Evolutionary conservation across 2,329 filamentous ascomycete genomes (phyloP).

Genomic region (Pseudopyrenochaeta lycopersici): DNA sequence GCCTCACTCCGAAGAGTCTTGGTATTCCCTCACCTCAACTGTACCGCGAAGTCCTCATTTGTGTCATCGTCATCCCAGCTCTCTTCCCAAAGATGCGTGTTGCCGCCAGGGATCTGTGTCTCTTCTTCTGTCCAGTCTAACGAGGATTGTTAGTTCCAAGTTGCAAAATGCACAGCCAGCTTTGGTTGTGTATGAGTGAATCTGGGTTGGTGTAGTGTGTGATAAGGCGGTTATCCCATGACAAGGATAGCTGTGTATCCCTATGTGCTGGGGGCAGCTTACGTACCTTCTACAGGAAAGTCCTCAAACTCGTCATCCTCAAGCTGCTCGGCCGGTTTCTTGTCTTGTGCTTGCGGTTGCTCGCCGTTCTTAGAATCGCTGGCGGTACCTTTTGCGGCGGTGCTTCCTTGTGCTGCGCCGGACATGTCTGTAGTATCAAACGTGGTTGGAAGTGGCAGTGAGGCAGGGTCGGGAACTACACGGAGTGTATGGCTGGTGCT

Average conservation of each 20-base stretch:
- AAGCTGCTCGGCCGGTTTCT: constrained; percentile 73
- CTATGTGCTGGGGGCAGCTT: background rate
- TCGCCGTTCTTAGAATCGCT: constrained; percentile 49
- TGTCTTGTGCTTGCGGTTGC: constrained; percentile 57
- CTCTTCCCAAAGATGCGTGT: constrained; percentile 95
- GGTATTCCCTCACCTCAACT: constrained; percentile 77
- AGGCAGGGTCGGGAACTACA: background rate
- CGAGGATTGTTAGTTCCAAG: constrained; percentile 13
- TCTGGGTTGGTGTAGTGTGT: no score
- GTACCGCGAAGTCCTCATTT: constrained; percentile 92
- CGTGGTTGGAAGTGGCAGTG: background rate
- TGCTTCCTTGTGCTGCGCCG: constrained; percentile 50
- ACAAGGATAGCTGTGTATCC: background rate
- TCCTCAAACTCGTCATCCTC: constrained; percentile 99
- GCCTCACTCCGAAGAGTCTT: background rate
- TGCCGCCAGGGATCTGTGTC: constrained; percentile 79
- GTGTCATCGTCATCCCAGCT: constrained; percentile 99
- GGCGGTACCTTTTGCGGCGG: constrained; percentile 53
- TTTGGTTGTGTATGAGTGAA: no score
- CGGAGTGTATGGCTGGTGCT: background rate
- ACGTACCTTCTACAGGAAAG: constrained; percentile 90
- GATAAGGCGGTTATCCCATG: no score
- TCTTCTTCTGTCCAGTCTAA: constrained; percentile 90
- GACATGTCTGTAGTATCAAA: constrained; percentile 54
- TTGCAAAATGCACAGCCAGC: no score